phyloP scores from a whole-genome alignment of 345 rosid species.

The Balakata baccata region DNA sequence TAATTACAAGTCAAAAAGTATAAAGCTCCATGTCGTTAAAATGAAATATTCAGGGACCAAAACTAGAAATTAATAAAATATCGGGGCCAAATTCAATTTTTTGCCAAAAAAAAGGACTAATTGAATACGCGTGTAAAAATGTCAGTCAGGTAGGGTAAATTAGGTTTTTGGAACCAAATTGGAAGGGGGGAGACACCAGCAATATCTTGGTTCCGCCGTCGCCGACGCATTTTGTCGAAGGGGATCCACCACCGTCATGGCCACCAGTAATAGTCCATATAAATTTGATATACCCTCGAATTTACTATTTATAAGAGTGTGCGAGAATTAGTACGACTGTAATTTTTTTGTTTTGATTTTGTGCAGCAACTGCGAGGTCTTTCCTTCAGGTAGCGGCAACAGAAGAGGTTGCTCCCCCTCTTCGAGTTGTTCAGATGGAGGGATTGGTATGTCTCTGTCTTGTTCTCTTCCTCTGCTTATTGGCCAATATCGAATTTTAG shows the following conservation, averaged over 20 bases:
- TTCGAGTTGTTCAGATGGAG: constrained; percentile 96
- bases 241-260: neutral
- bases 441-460: constrained; percentile 54
- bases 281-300: neutral
- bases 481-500: neutral
- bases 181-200: neutral
- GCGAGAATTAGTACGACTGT: too few relatives aligned
- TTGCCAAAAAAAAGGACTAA: too few relatives aligned
- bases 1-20: too few relatives aligned
- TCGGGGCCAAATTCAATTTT: too few relatives aligned
- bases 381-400: constrained; percentile 79
- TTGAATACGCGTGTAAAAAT: too few relatives aligned
- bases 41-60: too few relatives aligned
- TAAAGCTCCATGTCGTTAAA: too few relatives aligned
- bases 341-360: neutral
- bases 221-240: neutral
- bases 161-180: neutral
- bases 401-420: constrained; percentile 85
- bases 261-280: neutral
- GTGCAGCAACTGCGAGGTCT: constrained; percentile 55
- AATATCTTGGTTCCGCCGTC: neutral
- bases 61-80: too few relatives aligned
- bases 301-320: neutral
- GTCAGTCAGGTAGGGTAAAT: neutral
- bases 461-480: neutral